These are phyloP conservation scores for Escallonia herrerae DNA, from an alignment of 129 eudicot genomes.

Conservation along the genomic window DNA sequence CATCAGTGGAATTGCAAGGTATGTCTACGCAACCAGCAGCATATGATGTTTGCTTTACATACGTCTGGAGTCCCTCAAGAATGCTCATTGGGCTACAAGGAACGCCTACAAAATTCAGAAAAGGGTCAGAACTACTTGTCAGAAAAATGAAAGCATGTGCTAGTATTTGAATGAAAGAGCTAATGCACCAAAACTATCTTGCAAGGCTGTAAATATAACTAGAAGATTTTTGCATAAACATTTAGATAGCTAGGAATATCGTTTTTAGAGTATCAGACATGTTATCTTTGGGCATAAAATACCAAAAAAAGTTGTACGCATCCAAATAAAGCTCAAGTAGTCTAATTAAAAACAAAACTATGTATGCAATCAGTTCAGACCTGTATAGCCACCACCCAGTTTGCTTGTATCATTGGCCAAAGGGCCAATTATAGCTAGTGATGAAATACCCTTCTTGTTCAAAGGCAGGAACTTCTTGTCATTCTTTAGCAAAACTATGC, in stretches of 20 bases:
- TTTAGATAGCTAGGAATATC: too few relatives aligned
- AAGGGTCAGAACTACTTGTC: neutral
- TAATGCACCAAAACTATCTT: too few relatives aligned
- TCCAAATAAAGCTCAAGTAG: too few relatives aligned
- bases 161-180: too few relatives aligned
- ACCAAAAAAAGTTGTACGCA: too few relatives aligned
- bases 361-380: conserved; percentile 19
- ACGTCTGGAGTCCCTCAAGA: conserved; percentile 47
- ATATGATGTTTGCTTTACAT: conserved; percentile 35
- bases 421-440: conserved; percentile 86
- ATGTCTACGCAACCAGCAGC: conserved; percentile 66
- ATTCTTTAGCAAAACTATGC: conserved; percentile 85
- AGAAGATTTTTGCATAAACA: too few relatives aligned
- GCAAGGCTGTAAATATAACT: too few relatives aligned
- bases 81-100: conserved; percentile 64
- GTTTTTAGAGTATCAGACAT: too few relatives aligned
- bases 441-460: conserved; percentile 39
- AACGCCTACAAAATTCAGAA: conserved; percentile 36
- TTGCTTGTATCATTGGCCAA: conserved; percentile 51
- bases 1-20: conserved; percentile 49
- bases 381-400: conserved; percentile 81
- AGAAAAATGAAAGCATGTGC: too few relatives aligned
- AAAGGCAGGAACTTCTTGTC: conserved; percentile 68
- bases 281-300: too few relatives aligned
- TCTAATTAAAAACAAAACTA: too few relatives aligned